These are phyloP conservation scores for Curvularia eragrostidis DNA, from an alignment of 2,329 filamentous ascomycete genomes.

Conservation along the genomic window DNA sequence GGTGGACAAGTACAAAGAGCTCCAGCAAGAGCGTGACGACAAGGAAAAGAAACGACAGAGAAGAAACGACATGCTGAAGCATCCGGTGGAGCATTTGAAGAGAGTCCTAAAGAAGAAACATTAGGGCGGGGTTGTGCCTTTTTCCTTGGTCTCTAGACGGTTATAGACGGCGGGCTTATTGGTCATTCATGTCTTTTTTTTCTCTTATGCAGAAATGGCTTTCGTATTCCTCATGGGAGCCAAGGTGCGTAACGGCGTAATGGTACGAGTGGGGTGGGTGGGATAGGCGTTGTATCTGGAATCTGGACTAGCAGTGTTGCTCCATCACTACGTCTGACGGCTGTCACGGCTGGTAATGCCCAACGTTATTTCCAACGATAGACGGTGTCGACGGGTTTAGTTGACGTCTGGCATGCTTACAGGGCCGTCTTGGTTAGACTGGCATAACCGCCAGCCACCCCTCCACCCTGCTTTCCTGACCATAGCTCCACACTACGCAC, in stretches of 20 bases:
- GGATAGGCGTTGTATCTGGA: conserved; percentile 32
- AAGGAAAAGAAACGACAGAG: conserved; percentile 10
- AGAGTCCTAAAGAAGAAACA: conserved; percentile 1
- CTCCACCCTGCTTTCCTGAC: conserved; percentile 15
- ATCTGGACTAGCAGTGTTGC: conserved; percentile 4
- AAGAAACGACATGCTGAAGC: conserved; percentile 3
- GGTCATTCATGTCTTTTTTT: conserved; percentile 10
- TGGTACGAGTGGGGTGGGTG: conserved; percentile 25
- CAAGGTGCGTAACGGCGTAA: conserved; percentile 37
- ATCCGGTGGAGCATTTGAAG: conserved; percentile 3
- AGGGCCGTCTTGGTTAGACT: not conserved
- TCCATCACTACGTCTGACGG: conserved; percentile 9
- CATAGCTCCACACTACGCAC: conserved; percentile 16
- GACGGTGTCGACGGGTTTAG: conserved; percentile 8
- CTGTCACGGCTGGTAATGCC: conserved; percentile 6
- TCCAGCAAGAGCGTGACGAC: conserved; percentile 5
- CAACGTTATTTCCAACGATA: conserved; percentile 12
- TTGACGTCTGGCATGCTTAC: not conserved
- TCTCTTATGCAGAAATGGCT: not conserved
- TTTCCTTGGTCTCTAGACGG: conserved; percentile 23
- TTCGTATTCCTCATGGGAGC: conserved; percentile 13
- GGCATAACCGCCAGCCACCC: not conserved
- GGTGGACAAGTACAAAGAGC: conserved; percentile 6
- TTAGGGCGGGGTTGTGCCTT: conserved; percentile 3
- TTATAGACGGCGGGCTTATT: conserved; percentile 24